A percentile compares a stretch with the other conserved stretches of the same genome.
These are phyloP conservation scores for Diplodia sapinea DNA, from an alignment of 2,329 filamentous ascomycete genomes.

Conservation along the genomic window DNA sequence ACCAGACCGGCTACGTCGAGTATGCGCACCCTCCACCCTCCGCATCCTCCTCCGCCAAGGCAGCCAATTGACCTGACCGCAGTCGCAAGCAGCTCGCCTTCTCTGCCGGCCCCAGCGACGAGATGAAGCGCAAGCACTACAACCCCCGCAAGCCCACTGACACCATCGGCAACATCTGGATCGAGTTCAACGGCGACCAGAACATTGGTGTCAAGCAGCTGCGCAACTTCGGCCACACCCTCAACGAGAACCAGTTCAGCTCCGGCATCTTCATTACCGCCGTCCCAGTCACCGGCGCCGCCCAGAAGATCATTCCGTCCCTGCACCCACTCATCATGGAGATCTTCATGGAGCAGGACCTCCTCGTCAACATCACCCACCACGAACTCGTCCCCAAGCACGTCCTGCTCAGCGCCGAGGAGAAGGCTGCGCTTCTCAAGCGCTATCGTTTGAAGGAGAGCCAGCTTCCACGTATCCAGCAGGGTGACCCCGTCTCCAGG, in stretches of 20 bases:
- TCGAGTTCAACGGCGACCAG: slow-evolving; percentile 85
- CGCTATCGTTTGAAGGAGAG: slow-evolving; percentile 97
- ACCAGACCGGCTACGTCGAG: slow-evolving; percentile 76
- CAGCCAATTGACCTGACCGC: slow-evolving; percentile 32
- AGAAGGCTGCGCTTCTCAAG: slow-evolving; percentile 84
- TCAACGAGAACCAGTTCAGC: slow-evolving; percentile 79
- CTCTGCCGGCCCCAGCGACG: slow-evolving; percentile 80
- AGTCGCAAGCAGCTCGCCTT: slow-evolving; percentile 87
- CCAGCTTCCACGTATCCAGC: slow-evolving; percentile 89
- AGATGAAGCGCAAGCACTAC: slow-evolving; percentile 85
- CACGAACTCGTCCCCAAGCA: slow-evolving; percentile 97
- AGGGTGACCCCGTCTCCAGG: slow-evolving; percentile 88
- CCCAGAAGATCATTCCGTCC: slow-evolving; percentile 82
- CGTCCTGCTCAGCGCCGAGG: slow-evolving; percentile 84
- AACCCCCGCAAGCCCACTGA: slow-evolving; percentile 71
- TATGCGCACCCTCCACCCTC: slow-evolving; percentile 54
- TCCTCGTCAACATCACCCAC: slow-evolving; percentile 97
- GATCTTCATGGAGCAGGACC: slow-evolving; percentile 92
- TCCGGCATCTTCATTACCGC: slow-evolving; percentile 90
- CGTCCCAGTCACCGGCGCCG: slow-evolving; percentile 81
- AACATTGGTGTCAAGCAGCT: slow-evolving; percentile 90
- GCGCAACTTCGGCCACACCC: slow-evolving; percentile 83
- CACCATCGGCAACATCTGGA: slow-evolving; percentile 86
- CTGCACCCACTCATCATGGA: slow-evolving; percentile 83
- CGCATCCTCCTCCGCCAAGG: not conserved